Conservation (phyloP, 2,329 filamentous ascomycete genomes). For the Alternaria arborescens region DNA sequence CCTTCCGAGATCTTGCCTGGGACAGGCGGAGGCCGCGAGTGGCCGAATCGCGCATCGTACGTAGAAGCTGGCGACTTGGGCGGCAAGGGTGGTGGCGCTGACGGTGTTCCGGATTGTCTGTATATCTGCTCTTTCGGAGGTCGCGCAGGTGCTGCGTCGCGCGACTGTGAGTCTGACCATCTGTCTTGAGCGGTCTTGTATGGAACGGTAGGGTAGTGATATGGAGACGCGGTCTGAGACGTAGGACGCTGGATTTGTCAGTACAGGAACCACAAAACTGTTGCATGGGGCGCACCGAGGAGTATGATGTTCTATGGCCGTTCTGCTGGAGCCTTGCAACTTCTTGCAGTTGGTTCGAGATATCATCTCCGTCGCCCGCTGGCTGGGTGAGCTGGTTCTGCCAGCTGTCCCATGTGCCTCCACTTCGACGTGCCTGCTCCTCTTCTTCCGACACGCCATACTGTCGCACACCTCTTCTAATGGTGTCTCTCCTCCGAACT, state of each 20-base stretch:
- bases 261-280: neutral
- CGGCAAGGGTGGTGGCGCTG: slow-evolving; percentile 39
- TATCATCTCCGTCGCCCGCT: slow-evolving; percentile 54
- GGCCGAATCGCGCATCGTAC: slow-evolving; percentile 20
- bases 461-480: slow-evolving; percentile 62
- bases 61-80: slow-evolving; percentile 38
- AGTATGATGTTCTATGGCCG: slow-evolving; percentile 34
- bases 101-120: slow-evolving; percentile 31
- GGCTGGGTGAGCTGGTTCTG: slow-evolving; percentile 51
- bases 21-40: slow-evolving; percentile 35
- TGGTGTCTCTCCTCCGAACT: slow-evolving; percentile 45
- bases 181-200: slow-evolving; percentile 48
- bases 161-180: slow-evolving; percentile 37
- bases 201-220: slow-evolving; percentile 58
- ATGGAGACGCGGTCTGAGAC: slow-evolving; percentile 43
- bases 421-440: slow-evolving; percentile 64
- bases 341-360: slow-evolving; percentile 63
- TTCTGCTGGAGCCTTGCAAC: slow-evolving; percentile 52
- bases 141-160: slow-evolving; percentile 49
- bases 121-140: slow-evolving; percentile 46
- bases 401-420: slow-evolving; percentile 64
- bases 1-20: slow-evolving; percentile 40
- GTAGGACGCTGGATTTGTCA: slow-evolving; percentile 35
- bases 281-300: slow-evolving; percentile 28
- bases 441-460: slow-evolving; percentile 66